Evolutionary conservation across 2,329 filamentous ascomycete genomes (phyloP).

Genomic region (Spiromastix sp.): DNA sequence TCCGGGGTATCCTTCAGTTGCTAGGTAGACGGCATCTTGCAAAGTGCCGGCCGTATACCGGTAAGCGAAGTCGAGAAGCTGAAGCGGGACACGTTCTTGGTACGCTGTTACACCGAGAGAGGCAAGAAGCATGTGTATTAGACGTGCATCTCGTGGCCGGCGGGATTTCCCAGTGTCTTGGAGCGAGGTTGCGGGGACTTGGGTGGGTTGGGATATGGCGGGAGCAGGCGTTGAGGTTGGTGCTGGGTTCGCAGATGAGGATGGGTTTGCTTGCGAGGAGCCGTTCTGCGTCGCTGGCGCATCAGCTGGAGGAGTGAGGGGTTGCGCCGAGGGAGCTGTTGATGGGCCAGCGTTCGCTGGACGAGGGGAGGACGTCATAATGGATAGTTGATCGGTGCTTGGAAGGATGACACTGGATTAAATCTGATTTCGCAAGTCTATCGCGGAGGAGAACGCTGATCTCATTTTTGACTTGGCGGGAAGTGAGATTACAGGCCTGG

Average conservation of each 20-base stretch:
- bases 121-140: slow-evolving; percentile 41
- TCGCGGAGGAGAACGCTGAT: no score
- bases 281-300: slow-evolving; percentile 17
- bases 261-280: slow-evolving; percentile 14
- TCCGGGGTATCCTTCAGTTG: slow-evolving; percentile 40
- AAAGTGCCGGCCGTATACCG: slow-evolving; percentile 44
- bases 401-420: no score
- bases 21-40: slow-evolving; percentile 42
- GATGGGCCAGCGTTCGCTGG: slow-evolving; percentile 19
- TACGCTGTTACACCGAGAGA: slow-evolving; percentile 39
- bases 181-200: slow-evolving; percentile 33
- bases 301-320: slow-evolving; percentile 36
- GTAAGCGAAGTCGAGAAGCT: slow-evolving; percentile 44
- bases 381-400: no score
- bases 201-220: slow-evolving; percentile 19
- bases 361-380: slow-evolving; percentile 7
- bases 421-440: no score
- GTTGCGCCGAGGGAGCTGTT: slow-evolving; percentile 24
- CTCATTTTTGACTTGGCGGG: no score
- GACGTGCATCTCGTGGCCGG: slow-evolving; percentile 39
- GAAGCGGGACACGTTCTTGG: slow-evolving; percentile 42
- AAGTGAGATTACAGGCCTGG: no score
- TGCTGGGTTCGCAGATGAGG: slow-evolving; percentile 15
- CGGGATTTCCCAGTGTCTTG: slow-evolving; percentile 37
- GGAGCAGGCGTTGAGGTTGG: slow-evolving; percentile 8